Evolutionary conservation across 345 rosid genomes (phyloP).

Genomic region (Bretschneidera sinensis): DNA sequence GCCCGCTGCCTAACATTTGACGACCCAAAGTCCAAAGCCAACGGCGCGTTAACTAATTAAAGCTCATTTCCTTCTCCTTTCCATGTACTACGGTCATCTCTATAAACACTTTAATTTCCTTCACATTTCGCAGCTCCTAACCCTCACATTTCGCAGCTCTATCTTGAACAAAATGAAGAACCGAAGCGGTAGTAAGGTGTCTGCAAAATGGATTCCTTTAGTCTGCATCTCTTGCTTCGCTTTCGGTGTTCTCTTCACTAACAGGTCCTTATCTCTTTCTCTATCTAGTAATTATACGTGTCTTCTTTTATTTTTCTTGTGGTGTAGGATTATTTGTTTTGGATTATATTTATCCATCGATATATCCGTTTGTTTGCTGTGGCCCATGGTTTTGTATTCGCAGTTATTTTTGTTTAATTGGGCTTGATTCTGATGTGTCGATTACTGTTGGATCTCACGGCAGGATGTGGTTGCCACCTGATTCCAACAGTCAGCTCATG

Average conservation of each 20-base stretch:
- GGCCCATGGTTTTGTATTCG: neutral
- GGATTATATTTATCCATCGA: neutral
- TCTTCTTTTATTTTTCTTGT: neutral
- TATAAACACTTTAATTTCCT: neutral
- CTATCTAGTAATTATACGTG: neutral
- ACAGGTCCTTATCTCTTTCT: slow-evolving; percentile 37
- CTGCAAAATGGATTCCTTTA: slow-evolving; percentile 72
- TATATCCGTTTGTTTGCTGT: neutral
- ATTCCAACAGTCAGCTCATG: slow-evolving; percentile 46
- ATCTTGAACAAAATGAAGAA: slow-evolving; percentile 45
- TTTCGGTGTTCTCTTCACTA: slow-evolving; percentile 69
- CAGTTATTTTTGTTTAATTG: slow-evolving; percentile 1
- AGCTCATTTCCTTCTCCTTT: too few relatives aligned
- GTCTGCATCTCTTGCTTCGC: slow-evolving; percentile 66
- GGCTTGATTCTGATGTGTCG: slow-evolving; percentile 9
- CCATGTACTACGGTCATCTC: too few relatives aligned
- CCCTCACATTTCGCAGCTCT: slow-evolving; percentile 7
- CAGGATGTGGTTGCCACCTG: slow-evolving; percentile 58
- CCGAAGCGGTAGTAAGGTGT: slow-evolving; percentile 43
- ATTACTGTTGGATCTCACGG: slow-evolving; percentile 3
- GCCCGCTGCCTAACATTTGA: too few relatives aligned
- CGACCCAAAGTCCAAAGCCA: too few relatives aligned
- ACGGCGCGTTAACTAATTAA: too few relatives aligned
- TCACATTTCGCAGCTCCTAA: slow-evolving; percentile 11
- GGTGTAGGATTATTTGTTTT: slow-evolving; percentile 1